phyloP scores from a whole-genome alignment of 2,329 filamentous ascomycete species.

The Chrysoporthe austroafricana region DNA sequence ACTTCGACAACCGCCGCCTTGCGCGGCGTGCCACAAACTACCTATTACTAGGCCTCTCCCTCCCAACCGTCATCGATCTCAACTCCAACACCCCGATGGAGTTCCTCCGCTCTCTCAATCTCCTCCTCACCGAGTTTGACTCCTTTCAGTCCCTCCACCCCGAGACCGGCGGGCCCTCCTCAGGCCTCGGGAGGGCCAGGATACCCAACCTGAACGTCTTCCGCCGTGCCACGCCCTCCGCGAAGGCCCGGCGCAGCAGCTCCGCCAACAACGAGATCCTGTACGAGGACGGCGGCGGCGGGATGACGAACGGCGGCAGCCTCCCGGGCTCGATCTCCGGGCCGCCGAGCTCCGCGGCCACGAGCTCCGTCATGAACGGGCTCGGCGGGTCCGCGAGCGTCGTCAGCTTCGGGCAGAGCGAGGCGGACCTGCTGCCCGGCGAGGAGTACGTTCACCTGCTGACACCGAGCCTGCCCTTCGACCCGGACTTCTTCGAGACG shows the following conservation, averaged over 20 bases:
- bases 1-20: conserved; percentile 82
- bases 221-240: conserved; percentile 62
- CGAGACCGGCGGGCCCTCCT: conserved; percentile 70
- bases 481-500: conserved; percentile 95
- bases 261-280: conserved; percentile 46
- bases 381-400: conserved; percentile 47
- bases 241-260: conserved; percentile 61
- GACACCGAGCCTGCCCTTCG: conserved; percentile 91
- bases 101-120: conserved; percentile 84
- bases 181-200: conserved; percentile 74
- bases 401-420: conserved; percentile 62
- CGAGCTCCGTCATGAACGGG: conserved; percentile 34
- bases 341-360: conserved; percentile 13
- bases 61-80: conserved; percentile 87
- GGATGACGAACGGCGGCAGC: conserved; percentile 30
- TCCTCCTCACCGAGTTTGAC: conserved; percentile 88
- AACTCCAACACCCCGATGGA: conserved; percentile 79
- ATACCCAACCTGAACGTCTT: conserved; percentile 90
- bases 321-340: conserved; percentile 31
- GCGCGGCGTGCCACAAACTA: conserved; percentile 92
- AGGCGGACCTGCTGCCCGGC: conserved; percentile 72
- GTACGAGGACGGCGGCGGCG: conserved; percentile 32
- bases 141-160: conserved; percentile 87
- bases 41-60: conserved; percentile 86
- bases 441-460: conserved; percentile 88